Evolutionary conservation across 805 yeast genomes (phyloP).

Genomic region (Kodamaea jinghongensis): DNA sequence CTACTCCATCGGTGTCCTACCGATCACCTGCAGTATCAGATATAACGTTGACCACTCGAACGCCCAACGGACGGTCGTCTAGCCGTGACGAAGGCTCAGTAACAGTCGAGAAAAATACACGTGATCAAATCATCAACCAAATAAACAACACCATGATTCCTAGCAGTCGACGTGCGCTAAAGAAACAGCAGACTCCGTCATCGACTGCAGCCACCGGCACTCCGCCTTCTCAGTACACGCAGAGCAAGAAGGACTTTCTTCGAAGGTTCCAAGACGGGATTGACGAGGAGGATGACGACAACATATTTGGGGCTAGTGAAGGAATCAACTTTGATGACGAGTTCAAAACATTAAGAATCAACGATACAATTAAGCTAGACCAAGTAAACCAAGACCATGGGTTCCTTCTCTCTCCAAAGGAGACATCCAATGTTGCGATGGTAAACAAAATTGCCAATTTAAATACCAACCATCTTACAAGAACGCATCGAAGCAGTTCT

Average conservation of each 20-base stretch:
- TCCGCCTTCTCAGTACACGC: conserved; percentile 7
- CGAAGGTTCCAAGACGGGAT: conserved; percentile 19
- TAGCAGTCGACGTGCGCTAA: no score
- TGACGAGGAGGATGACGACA: conserved; percentile 19
- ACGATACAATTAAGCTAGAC: conserved; percentile 7
- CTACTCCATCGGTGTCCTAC: background rate
- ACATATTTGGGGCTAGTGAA: conserved; percentile 26
- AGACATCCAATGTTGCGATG: background rate
- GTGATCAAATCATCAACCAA: background rate
- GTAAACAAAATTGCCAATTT: background rate
- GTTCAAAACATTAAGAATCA: conserved; percentile 24
- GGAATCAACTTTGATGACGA: conserved; percentile 24
- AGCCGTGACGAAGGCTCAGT: no score
- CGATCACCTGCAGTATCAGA: background rate
- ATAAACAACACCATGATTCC: no score
- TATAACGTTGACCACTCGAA: background rate
- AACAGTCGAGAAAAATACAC: background rate
- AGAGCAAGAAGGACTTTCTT: conserved; percentile 20
- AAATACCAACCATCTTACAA: background rate
- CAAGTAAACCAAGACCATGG: conserved; percentile 8
- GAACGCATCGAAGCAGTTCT: background rate
- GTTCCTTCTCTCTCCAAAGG: background rate
- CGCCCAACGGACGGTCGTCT: background rate
- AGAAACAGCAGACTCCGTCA: conserved; percentile 7
- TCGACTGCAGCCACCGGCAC: conserved; percentile 8